These are phyloP conservation scores for Botrytis fabae DNA, from an alignment of 2,329 filamentous ascomycete genomes.

Conservation along the genomic window DNA sequence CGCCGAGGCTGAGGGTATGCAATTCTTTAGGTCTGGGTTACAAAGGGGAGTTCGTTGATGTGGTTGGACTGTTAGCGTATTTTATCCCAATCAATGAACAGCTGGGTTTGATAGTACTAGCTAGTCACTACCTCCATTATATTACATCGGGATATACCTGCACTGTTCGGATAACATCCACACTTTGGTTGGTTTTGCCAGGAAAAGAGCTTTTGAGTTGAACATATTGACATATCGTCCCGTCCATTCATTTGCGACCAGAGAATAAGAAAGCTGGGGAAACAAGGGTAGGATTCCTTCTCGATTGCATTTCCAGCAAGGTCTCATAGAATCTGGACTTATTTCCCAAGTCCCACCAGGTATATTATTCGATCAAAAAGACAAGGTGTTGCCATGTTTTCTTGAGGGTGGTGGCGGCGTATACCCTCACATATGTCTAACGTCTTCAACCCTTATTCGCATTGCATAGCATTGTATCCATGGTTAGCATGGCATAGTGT, in stretches of 20 bases:
- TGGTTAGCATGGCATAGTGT: neutral
- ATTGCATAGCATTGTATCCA: slow-evolving; percentile 10
- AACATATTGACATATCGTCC: slow-evolving; percentile 7
- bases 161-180: neutral
- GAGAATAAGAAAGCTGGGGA: slow-evolving; percentile 20
- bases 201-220: neutral
- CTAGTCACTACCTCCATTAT: neutral
- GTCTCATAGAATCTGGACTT: neutral
- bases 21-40: neutral
- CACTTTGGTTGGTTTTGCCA: neutral
- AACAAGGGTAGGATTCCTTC: slow-evolving; percentile 8
- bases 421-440: slow-evolving; percentile 22
- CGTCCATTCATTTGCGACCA: neutral
- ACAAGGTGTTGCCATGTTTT: neutral
- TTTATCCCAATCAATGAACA: neutral
- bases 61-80: neutral
- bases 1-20: slow-evolving; percentile 15
- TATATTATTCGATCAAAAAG: neutral
- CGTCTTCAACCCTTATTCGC: slow-evolving; percentile 30
- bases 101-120: neutral
- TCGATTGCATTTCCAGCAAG: slow-evolving; percentile 6
- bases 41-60: slow-evolving; percentile 5
- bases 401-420: slow-evolving; percentile 19
- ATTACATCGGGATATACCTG: slow-evolving; percentile 2
- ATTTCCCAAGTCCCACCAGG: neutral